A percentile compares a stretch with the other conserved stretches of the same genome.
Evolutionary conservation across 2,329 filamentous ascomycete genomes (phyloP).

Genomic region (Amylocarpus encephaloides): DNA sequence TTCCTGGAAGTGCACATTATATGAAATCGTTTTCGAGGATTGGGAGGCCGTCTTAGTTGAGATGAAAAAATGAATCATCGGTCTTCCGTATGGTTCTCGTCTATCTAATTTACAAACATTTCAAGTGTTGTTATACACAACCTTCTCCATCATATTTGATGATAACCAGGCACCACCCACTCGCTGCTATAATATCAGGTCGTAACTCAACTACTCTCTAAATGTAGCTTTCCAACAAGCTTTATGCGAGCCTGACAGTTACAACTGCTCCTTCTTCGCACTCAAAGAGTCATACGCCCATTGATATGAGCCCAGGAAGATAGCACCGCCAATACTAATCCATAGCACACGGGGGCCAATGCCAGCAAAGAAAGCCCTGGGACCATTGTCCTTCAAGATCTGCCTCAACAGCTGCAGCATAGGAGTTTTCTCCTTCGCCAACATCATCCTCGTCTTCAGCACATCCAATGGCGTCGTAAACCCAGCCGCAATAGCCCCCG

Average conservation of each 20-base stretch:
- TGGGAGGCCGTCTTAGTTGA: too few species aligned
- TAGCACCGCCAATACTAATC: slow-evolving; percentile 91
- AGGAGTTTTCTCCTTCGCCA: slow-evolving; percentile 62
- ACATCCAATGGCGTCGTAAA: slow-evolving; percentile 92
- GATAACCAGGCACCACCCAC: too few species aligned
- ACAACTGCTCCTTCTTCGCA: slow-evolving; percentile 1
- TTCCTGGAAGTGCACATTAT: too few species aligned
- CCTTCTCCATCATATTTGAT: too few species aligned
- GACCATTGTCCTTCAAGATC: slow-evolving; percentile 59
- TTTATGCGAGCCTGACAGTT: neutral
- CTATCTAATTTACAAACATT: too few species aligned
- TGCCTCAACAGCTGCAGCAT: slow-evolving; percentile 53
- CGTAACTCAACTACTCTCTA: neutral
- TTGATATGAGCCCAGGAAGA: slow-evolving; percentile 92
- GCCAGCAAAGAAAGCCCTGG: slow-evolving; percentile 66
- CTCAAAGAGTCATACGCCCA: slow-evolving; percentile 67
- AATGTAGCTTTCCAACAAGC: neutral
- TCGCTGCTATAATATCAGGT: neutral
- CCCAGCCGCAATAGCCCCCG: slow-evolving; percentile 79
- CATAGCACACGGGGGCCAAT: slow-evolving; percentile 80
- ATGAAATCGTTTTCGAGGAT: too few species aligned
- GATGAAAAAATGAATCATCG: too few species aligned
- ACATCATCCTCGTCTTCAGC: slow-evolving; percentile 93
- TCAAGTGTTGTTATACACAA: too few species aligned
- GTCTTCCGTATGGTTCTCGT: too few species aligned